These are phyloP conservation scores for Leishmania lainsoni DNA, from an alignment of 208 protist genomes.

Conservation along the genomic window DNA sequence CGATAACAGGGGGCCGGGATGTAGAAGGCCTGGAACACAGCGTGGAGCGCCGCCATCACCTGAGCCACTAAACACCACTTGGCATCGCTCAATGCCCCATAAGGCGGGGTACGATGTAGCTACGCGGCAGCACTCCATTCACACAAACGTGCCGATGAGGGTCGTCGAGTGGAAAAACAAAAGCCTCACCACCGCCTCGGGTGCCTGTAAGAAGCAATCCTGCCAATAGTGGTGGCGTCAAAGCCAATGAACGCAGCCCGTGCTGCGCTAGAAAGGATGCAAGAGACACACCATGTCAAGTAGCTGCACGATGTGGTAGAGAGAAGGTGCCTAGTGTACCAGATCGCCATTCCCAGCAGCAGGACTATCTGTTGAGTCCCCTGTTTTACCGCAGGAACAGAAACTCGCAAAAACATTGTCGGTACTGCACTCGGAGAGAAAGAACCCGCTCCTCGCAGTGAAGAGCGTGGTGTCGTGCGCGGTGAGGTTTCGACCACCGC, in stretches of 20 bases:
- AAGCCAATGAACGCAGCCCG: constrained; percentile 87
- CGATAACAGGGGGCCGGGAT: constrained; percentile 40
- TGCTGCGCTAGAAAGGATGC: constrained; percentile 74
- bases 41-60: constrained; percentile 49
- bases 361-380: constrained; percentile 51
- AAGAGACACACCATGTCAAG: constrained; percentile 43
- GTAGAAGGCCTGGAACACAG: constrained; percentile 39
- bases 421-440: constrained; percentile 82
- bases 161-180: constrained; percentile 82
- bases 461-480: constrained; percentile 21
- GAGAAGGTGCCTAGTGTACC: constrained; percentile 50
- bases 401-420: constrained; percentile 76
- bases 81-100: constrained; percentile 43
- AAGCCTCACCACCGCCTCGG: constrained; percentile 83
- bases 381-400: constrained; percentile 32
- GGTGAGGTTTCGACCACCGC: constrained; percentile 37
- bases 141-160: constrained; percentile 75
- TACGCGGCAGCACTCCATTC: constrained; percentile 73
- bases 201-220: constrained; percentile 56
- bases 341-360: constrained; percentile 60
- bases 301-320: constrained; percentile 59
- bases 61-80: constrained; percentile 52
- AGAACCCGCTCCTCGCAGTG: constrained; percentile 56
- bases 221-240: constrained; percentile 81
- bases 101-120: constrained; percentile 31